Conservation (phyloP, 768 basidiomycete species). For the Lentinula boryana region DNA sequence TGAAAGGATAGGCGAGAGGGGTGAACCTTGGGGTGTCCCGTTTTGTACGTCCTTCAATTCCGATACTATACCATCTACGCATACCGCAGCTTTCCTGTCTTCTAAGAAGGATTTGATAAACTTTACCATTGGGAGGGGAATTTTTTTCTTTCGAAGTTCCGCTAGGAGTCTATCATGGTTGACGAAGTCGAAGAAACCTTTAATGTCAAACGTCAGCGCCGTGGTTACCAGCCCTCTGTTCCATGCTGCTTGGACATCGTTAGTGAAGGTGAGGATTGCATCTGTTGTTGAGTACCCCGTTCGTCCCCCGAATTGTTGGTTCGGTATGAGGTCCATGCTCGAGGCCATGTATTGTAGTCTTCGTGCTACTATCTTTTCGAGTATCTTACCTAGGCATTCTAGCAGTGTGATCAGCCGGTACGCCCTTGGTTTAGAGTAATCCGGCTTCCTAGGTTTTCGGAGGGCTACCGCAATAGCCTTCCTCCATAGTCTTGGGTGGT, state of each 20-base stretch:
- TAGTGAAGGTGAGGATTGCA: too few relatives aligned
- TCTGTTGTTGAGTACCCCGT: too few relatives aligned
- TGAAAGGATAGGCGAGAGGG: slow-evolving; percentile 19
- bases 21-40: slow-evolving; percentile 2
- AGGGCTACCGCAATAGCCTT: slow-evolving; percentile 24
- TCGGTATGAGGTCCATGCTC: slow-evolving; percentile 15
- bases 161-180: too few relatives aligned
- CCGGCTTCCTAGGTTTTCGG: slow-evolving; percentile 27
- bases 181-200: too few relatives aligned
- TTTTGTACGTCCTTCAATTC: slow-evolving; percentile 2
- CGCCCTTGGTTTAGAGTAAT: slow-evolving; percentile 26
- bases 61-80: slow-evolving; percentile 14
- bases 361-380: slow-evolving; percentile 20
- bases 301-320: too few relatives aligned
- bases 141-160: slow-evolving; percentile 14
- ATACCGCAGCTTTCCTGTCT: slow-evolving; percentile 15
- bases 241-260: too few relatives aligned
- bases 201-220: slow-evolving; percentile 3
- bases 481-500: slow-evolving; percentile 16
- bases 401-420: slow-evolving; percentile 29
- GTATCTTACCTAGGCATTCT: slow-evolving; percentile 26
- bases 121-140: slow-evolving; percentile 10
- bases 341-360: slow-evolving; percentile 18
- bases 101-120: slow-evolving; percentile 15
- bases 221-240: too few relatives aligned